These are phyloP conservation scores for Sugiyamaella grinbergsii DNA, from an alignment of 1,139 yeast species.

Conservation along the genomic window DNA sequence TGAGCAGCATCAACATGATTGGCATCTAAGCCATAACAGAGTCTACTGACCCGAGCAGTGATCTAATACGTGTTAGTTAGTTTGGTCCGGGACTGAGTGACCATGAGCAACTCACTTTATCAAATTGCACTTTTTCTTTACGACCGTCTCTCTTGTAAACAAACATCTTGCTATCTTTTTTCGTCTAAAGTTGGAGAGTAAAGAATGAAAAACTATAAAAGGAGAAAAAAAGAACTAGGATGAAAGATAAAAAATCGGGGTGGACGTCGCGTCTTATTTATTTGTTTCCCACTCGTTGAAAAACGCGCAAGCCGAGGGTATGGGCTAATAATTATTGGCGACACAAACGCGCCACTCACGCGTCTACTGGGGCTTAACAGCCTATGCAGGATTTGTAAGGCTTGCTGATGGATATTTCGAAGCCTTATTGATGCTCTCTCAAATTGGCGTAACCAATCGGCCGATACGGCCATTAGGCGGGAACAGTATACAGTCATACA, in stretches of 20 bases:
- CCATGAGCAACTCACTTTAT: slow-evolving; percentile 45
- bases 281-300: not conserved
- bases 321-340: slow-evolving; percentile 1
- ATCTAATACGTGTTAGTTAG: slow-evolving; percentile 38
- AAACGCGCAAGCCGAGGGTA: slow-evolving; percentile 12
- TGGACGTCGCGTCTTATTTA: slow-evolving; percentile 17
- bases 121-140: slow-evolving; percentile 83
- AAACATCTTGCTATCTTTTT: slow-evolving; percentile 44
- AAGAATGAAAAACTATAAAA: slow-evolving; percentile 2
- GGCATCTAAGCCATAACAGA: slow-evolving; percentile 82
- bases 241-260: not conserved
- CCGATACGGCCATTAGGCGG: too few relatives aligned
- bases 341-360: slow-evolving; percentile 7
- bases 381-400: slow-evolving; percentile 12
- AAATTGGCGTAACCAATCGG: too few relatives aligned
- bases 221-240: not conserved
- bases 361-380: not conserved
- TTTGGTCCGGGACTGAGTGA: not conserved
- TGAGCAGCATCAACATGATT: slow-evolving; percentile 85
- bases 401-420: too few relatives aligned
- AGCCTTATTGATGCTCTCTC: too few relatives aligned
- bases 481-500: not conserved
- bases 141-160: slow-evolving; percentile 72
- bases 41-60: slow-evolving; percentile 63
- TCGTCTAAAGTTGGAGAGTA: not conserved